Evolutionary conservation across 225 moss, liverwort and hornwort species (phyloP), one percentile per base, ranked within the genome.

Genomic region (Climacium dendroides): DNA sequence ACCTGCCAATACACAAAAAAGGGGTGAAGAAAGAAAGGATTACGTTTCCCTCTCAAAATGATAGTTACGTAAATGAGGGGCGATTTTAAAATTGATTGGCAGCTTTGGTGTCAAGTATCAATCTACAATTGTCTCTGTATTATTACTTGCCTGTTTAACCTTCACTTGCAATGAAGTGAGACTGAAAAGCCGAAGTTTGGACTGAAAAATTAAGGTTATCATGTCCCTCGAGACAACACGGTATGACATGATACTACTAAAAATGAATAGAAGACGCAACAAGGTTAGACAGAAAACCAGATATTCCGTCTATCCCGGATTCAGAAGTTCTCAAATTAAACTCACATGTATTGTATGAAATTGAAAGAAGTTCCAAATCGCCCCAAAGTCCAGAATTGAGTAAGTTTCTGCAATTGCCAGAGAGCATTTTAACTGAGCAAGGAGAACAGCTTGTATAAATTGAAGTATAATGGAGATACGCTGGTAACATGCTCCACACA

Each of bases 371-470:
- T 74, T 66, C 85, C 85, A 66, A 87, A 91, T 88, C 55, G 83
- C 87, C 89, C 83, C 91, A 89, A 70, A 91, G 89, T 52, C 81
- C 87, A 71, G 64, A 87, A 50, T 77, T 71, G 78, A 85, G 89
- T 50, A 91, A 58, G 65, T 89, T 91, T 78, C 91, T 87, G 89
- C 81, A 89, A 50, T 84, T 64, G 47, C 37, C 58, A 58, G 34
- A 73, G 66, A 61, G 35, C 57, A 67, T 60, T 47, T 28, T 55
- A 73, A 74, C 26, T 65, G 74, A 90, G 74, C 53, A 81, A 81
- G 23, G 54, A 8, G 29, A 62, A 32, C 15, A 69, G 24, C 76
- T 64, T 48, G 32, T 18, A 52, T 67, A 23, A 50, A 82, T 67
- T 81, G n/a, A 30, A 63, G 17, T 37, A 59, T 8, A 43, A 63